Evolutionary conservation across 345 rosid genomes (phyloP).

Genomic region (Turnera subulata): DNA sequence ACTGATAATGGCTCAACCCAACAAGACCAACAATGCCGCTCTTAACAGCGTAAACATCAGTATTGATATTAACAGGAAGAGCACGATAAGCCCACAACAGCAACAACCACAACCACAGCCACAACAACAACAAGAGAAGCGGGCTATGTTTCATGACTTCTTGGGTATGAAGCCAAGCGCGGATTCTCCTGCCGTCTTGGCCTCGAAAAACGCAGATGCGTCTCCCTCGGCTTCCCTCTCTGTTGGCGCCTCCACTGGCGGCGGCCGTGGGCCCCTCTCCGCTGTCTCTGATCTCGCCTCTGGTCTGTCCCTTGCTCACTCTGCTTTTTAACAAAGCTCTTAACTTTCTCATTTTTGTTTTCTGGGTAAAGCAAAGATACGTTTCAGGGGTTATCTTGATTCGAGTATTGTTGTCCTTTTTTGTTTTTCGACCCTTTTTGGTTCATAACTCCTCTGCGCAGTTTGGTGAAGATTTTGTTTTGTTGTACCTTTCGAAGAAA

Average conservation of each 20-base stretch:
- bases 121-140: conserved; percentile 31
- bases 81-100: conserved; percentile 10
- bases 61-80: conserved; percentile 4
- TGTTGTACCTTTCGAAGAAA: no score
- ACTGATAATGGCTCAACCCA: conserved; percentile 38
- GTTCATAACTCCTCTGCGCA: not conserved
- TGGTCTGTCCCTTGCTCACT: conserved; percentile 30
- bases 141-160: conserved; percentile 83
- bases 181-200: conserved; percentile 35
- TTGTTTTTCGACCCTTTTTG: not conserved
- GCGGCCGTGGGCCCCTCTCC: conserved; percentile 59
- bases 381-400: not conserved
- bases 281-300: conserved; percentile 84
- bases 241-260: conserved; percentile 49
- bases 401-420: not conserved
- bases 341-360: not conserved
- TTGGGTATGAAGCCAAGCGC: conserved; percentile 56
- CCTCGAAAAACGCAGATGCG: conserved; percentile 31
- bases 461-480: not conserved
- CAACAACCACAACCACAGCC: conserved; percentile 15
- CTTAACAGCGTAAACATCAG: not conserved
- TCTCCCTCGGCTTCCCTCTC: conserved; percentile 49
- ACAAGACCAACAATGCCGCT: conserved; percentile 27
- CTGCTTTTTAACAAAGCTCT: conserved; percentile 1
- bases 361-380: not conserved